phyloP scores from a whole-genome alignment of 805 yeast species.

The Candida sanyiensis region DNA sequence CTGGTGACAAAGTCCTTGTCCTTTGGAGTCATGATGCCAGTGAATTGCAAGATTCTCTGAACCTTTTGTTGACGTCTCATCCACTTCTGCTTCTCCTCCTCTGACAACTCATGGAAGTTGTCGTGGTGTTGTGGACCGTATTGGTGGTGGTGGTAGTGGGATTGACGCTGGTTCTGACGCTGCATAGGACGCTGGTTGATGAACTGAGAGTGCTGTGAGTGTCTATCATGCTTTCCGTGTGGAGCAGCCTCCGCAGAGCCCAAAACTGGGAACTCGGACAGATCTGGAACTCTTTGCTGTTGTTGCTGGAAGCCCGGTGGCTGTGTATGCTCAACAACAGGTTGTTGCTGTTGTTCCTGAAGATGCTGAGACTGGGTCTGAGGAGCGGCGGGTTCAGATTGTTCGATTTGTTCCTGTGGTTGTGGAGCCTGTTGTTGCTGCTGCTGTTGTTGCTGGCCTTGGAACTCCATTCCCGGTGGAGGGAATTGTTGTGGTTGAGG shows the following conservation, averaged over 20 bases:
- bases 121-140: slow-evolving; percentile 27
- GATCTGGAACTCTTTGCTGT: slow-evolving; percentile 19
- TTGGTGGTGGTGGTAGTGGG: slow-evolving; percentile 24
- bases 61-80: slow-evolving; percentile 70
- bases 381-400: slow-evolving; percentile 8
- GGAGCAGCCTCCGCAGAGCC: slow-evolving; percentile 37
- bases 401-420: slow-evolving; percentile 1
- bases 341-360: slow-evolving; percentile 12
- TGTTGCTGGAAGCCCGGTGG: slow-evolving; percentile 7
- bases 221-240: slow-evolving; percentile 16
- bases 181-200: slow-evolving; percentile 15
- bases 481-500: slow-evolving; percentile 13
- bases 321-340: slow-evolving; percentile 22
- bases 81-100: slow-evolving; percentile 66
- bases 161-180: slow-evolving; percentile 10
- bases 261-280: slow-evolving; percentile 50
- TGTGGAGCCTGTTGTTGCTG: slow-evolving; percentile 24
- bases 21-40: slow-evolving; percentile 95
- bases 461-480: slow-evolving; percentile 15
- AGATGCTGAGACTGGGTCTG: slow-evolving; percentile 10
- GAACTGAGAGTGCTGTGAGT: slow-evolving; percentile 19
- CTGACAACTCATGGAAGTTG: slow-evolving; percentile 42
- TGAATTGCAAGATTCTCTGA: slow-evolving; percentile 67
- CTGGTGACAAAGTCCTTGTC: slow-evolving; percentile 95
- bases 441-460: slow-evolving; percentile 22